A percentile compares a stretch with the other conserved stretches of the same genome.
Evolutionary conservation across 2,329 filamentous ascomycete genomes (phyloP).

Genomic region (Colletotrichum sp.): DNA sequence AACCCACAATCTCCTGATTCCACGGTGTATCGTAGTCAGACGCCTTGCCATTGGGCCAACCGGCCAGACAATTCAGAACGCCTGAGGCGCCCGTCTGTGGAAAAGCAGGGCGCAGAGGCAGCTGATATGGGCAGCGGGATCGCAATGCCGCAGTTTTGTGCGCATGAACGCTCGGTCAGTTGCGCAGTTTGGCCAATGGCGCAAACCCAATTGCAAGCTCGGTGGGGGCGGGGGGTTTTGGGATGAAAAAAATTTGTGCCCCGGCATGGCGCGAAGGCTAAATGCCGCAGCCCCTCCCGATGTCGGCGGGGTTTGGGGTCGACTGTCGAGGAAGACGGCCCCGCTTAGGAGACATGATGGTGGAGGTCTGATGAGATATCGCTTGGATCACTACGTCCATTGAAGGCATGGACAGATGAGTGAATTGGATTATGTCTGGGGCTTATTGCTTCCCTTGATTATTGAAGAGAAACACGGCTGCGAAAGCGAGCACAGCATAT

Average conservation of each 20-base stretch:
- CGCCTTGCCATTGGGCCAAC: conserved; percentile 46
- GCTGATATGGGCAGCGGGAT: neutral
- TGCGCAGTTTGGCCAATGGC: neutral
- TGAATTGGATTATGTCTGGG: neutral
- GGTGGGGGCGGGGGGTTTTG: neutral
- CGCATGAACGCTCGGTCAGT: neutral
- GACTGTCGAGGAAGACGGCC: neutral
- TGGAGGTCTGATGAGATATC: neutral
- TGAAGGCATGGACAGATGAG: rapidly evolving
- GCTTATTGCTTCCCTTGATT: neutral
- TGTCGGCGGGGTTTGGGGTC: neutral
- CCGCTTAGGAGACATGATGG: neutral
- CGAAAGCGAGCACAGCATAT: rapidly evolving
- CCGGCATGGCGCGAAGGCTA: neutral
- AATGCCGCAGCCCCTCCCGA: neutral
- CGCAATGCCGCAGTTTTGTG: neutral
- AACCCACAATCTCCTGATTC: conserved; percentile 22
- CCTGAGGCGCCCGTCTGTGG: neutral
- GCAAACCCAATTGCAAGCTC: neutral
- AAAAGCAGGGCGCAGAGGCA: rapidly evolving
- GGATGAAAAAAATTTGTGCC: neutral
- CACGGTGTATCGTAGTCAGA: conserved; percentile 41
- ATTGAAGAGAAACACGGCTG: neutral
- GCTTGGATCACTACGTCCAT: rapidly evolving
- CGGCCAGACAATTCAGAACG: conserved; percentile 10